These are phyloP conservation scores for Mycena haematopus DNA, from an alignment of 768 basidiomycete species.

Conservation along the genomic window DNA sequence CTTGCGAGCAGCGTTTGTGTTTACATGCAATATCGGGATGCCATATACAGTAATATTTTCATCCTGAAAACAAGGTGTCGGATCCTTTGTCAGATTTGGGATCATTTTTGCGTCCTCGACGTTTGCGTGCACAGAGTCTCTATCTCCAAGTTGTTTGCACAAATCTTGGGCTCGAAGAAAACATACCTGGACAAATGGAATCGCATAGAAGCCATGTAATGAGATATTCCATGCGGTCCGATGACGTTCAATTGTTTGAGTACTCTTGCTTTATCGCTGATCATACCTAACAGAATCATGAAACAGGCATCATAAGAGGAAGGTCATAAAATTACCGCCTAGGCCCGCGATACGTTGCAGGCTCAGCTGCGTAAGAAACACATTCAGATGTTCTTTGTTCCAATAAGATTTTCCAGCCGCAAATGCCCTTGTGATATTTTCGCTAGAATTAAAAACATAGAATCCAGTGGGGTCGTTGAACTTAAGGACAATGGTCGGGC, in stretches of 20 bases:
- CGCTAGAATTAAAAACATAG: slow-evolving; percentile 12
- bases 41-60: slow-evolving; percentile 69
- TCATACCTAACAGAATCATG: background rate
- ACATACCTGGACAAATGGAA: slow-evolving; percentile 70
- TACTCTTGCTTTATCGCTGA: background rate
- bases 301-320: background rate
- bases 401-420: background rate
- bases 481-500: background rate
- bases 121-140: slow-evolving; percentile 58
- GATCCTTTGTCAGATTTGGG: slow-evolving; percentile 29
- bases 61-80: slow-evolving; percentile 63
- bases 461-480: background rate
- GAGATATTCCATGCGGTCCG: slow-evolving; percentile 77
- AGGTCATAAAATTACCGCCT: background rate
- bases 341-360: background rate
- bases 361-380: slow-evolving; percentile 1
- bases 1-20: background rate
- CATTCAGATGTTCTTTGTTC: background rate
- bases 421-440: slow-evolving; percentile 8
- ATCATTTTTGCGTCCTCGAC: slow-evolving; percentile 49
- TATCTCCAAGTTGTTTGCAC: slow-evolving; percentile 33
- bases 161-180: background rate
- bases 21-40: slow-evolving; percentile 49
- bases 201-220: slow-evolving; percentile 75
- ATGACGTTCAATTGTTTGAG: slow-evolving; percentile 56